A percentile compares a stretch with the other conserved stretches of the same genome.
phyloP scores from a whole-genome alignment of 2,329 filamentous ascomycete species.

The Esteya vermicola region DNA sequence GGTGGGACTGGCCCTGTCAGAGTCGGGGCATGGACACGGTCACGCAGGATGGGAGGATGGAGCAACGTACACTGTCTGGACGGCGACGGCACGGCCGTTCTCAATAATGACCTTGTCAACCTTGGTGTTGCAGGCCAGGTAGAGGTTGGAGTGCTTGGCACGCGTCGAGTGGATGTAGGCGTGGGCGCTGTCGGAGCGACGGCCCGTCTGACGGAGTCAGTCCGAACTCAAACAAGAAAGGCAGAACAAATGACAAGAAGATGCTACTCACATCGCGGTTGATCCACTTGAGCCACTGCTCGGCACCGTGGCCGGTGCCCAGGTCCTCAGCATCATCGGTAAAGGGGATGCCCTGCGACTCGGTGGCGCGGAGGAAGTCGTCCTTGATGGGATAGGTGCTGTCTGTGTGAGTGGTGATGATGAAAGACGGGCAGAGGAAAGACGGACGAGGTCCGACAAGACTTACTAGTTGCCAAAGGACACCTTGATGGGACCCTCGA shows the following conservation, averaged over 20 bases:
- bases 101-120: slow-evolving; percentile 65
- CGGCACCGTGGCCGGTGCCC: slow-evolving; percentile 52
- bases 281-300: slow-evolving; percentile 67
- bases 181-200: slow-evolving; percentile 63
- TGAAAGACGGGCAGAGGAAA: neutral
- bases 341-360: slow-evolving; percentile 59
- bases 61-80: slow-evolving; percentile 43
- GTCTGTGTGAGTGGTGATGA: slow-evolving; percentile 6
- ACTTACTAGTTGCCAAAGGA: slow-evolving; percentile 59
- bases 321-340: slow-evolving; percentile 69
- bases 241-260: neutral
- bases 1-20: slow-evolving; percentile 26
- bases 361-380: slow-evolving; percentile 59
- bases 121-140: slow-evolving; percentile 62
- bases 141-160: slow-evolving; percentile 54
- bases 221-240: neutral
- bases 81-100: slow-evolving; percentile 55
- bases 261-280: slow-evolving; percentile 41
- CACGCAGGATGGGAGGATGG: neutral
- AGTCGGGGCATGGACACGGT: slow-evolving; percentile 9
- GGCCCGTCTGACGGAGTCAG: slow-evolving; percentile 36
- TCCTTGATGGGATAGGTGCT: slow-evolving; percentile 65
- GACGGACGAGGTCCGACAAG: neutral
- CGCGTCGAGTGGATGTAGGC: slow-evolving; percentile 67
- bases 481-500: slow-evolving; percentile 69